Conservation (phyloP, 768 basidiomycete species). For the Auriscalpium orientale region DNA sequence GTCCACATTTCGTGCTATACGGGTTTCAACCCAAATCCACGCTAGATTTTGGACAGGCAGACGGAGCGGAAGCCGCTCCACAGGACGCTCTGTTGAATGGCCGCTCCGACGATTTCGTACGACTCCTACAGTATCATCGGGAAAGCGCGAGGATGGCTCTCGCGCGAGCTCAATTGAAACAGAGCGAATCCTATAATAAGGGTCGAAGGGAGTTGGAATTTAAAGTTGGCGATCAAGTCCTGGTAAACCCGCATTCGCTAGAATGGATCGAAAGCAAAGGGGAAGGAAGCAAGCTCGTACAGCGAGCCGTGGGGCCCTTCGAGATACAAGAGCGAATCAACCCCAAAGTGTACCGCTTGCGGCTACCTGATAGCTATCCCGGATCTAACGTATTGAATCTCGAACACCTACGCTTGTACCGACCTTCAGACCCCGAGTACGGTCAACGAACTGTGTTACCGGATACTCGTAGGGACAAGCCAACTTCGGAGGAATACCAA, state of each 20-base stretch:
- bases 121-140: not conserved
- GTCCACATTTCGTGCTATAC: slow-evolving; percentile 16
- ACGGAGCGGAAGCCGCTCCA: not conserved
- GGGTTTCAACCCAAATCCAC: slow-evolving; percentile 9
- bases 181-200: slow-evolving; percentile 11
- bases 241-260: slow-evolving; percentile 17
- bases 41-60: not conserved
- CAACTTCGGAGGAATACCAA: slow-evolving; percentile 1
- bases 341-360: slow-evolving; percentile 15
- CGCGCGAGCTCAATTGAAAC: slow-evolving; percentile 8
- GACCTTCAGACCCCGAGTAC: slow-evolving; percentile 11
- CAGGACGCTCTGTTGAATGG: not conserved
- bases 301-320: slow-evolving; percentile 18
- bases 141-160: slow-evolving; percentile 9
- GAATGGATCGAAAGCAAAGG: slow-evolving; percentile 12
- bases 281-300: slow-evolving; percentile 17
- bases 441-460: not conserved
- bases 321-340: slow-evolving; percentile 16
- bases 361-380: slow-evolving; percentile 13
- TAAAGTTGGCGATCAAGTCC: slow-evolving; percentile 16
- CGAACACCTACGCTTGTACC: slow-evolving; percentile 17
- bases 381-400: slow-evolving; percentile 19
- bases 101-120: not conserved
- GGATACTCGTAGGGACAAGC: not conserved
- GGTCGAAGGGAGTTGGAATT: slow-evolving; percentile 10